Conservation (phyloP, 2,329 filamentous ascomycete species). For the Colletotrichum echinochloae region DNA sequence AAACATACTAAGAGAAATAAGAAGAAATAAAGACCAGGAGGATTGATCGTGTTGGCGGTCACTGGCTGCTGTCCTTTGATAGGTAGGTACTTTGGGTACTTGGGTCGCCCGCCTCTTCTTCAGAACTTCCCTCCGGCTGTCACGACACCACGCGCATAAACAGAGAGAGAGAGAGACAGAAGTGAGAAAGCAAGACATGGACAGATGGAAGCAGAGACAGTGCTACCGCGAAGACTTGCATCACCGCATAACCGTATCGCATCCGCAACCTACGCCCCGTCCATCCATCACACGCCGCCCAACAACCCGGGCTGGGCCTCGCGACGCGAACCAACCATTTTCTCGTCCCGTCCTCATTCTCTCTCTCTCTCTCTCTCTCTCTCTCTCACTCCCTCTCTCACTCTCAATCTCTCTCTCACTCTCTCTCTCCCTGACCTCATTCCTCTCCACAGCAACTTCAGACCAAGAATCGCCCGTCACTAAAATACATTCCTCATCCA, state of each 20-base stretch:
- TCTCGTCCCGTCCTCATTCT: conserved; percentile 6
- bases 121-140: background rate
- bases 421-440: conserved; percentile 1
- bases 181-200: background rate
- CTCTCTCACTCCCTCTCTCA: conserved; percentile 1
- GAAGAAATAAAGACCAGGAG: background rate
- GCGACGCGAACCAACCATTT: conserved; percentile 12
- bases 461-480: conserved; percentile 4
- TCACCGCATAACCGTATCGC: background rate
- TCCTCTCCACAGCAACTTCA: background rate
- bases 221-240: background rate
- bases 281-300: conserved; percentile 8
- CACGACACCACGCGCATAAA: background rate
- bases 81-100: too few relatives aligned
- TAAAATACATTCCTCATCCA: background rate
- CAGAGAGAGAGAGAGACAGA: too few relatives aligned
- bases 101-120: background rate
- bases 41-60: too few relatives aligned
- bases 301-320: background rate
- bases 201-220: background rate
- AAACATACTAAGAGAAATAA: too few relatives aligned
- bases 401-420: conserved; percentile 17
- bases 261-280: background rate
- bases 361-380: background rate
- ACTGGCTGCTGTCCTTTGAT: too few relatives aligned